Percentiles rank a stretch among this genome's conserved stretches.
Conservation (phyloP, 2,329 filamentous ascomycete genomes). For the Botrytis deweyae region DNA sequence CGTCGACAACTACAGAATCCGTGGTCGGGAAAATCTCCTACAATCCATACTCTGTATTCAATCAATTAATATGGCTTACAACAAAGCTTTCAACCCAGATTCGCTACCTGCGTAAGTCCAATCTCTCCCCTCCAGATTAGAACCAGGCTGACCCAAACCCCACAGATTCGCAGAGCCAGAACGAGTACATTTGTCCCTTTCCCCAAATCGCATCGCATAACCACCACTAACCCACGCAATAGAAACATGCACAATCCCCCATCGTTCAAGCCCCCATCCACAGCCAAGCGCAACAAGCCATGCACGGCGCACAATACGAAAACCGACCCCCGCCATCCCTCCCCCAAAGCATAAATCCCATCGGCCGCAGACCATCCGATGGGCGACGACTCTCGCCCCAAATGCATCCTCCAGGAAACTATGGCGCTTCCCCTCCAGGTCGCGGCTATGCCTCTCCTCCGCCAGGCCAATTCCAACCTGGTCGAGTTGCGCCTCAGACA, state of each 20-base stretch:
- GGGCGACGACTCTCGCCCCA: constrained; percentile 33
- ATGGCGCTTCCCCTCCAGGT: constrained; percentile 40
- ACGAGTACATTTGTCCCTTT: constrained; percentile 35
- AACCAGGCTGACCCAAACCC: constrained; percentile 25
- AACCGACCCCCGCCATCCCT: constrained; percentile 37
- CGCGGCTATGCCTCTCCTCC: constrained; percentile 48
- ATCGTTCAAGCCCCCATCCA: not conserved
- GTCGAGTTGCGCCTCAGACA: constrained; percentile 45
- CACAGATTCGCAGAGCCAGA: constrained; percentile 54
- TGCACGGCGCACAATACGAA: constrained; percentile 31
- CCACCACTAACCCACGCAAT: not conserved
- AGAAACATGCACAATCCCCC: constrained; percentile 20
- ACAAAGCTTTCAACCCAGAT: constrained; percentile 89
- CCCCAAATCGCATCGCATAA: not conserved
- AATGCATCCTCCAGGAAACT: constrained; percentile 32
- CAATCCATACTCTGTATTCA: not conserved
- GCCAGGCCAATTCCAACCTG: constrained; percentile 42
- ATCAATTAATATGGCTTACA: constrained; percentile 78
- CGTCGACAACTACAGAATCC: not conserved
- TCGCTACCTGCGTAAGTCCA: constrained; percentile 79
- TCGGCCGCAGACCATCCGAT: constrained; percentile 16
- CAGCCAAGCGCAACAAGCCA: constrained; percentile 31
- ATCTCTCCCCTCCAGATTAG: constrained; percentile 16
- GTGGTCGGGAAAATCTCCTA: not conserved
- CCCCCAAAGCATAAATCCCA: constrained; percentile 22